These are phyloP conservation scores for Fusarium ramigenum DNA, from an alignment of 2,329 filamentous ascomycete species.

Conservation along the genomic window DNA sequence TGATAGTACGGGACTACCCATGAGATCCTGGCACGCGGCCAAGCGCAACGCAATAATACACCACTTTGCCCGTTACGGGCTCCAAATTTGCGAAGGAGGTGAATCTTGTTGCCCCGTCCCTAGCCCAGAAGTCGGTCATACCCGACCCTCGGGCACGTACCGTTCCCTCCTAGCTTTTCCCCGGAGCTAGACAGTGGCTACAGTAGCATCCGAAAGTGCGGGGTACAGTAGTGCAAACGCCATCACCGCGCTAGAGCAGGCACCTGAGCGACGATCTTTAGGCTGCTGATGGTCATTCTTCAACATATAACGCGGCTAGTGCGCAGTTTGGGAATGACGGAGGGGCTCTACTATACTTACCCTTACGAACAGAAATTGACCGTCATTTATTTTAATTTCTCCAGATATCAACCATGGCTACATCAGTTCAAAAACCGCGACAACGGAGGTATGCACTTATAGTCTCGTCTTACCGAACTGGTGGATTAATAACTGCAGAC, in stretches of 20 bases:
- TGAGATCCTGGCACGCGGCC: neutral
- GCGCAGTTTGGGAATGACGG: neutral
- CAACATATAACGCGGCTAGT: neutral
- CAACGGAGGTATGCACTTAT: neutral
- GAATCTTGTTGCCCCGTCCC: neutral
- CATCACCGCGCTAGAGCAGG: neutral
- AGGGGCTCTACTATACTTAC: neutral
- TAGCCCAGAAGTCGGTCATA: neutral
- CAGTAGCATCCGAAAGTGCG: neutral
- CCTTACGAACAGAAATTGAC: neutral
- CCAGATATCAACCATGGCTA: neutral
- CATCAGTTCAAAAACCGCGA: neutral
- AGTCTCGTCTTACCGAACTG: fast-evolving
- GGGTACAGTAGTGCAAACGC: neutral
- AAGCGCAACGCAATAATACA: neutral
- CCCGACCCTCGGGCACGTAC: neutral
- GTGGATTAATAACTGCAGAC: neutral
- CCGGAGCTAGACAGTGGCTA: neutral
- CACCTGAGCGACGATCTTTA: neutral
- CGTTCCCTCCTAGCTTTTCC: neutral
- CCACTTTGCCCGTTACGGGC: neutral
- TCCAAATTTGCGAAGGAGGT: neutral
- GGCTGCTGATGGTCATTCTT: too few species aligned
- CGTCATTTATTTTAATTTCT: neutral
- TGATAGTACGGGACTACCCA: neutral